phyloP scores from a whole-genome alignment of 2,329 filamentous ascomycete species.

The Parascedosporium putredinis region DNA sequence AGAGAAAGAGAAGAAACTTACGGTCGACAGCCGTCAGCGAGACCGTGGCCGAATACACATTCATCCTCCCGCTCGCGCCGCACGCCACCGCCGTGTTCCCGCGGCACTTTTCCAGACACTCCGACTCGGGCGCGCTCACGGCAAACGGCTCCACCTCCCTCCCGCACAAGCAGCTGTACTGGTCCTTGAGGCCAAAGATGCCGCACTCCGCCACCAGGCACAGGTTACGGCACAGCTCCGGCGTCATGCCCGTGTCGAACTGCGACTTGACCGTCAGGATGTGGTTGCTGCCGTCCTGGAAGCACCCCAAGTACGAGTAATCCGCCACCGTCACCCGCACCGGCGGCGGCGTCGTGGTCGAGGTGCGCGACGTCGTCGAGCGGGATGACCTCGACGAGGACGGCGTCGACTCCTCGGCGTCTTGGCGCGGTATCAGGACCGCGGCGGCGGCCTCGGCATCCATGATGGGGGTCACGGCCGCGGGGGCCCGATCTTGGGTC shows the following conservation, averaged over 20 bases:
- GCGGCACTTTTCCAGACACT: constrained; percentile 6
- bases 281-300: constrained; percentile 9
- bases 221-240: constrained; percentile 9
- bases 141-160: constrained; percentile 9
- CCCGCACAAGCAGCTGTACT: constrained; percentile 24
- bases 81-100: background rate
- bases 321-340: background rate
- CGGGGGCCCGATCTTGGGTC: too few relatives aligned
- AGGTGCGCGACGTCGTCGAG: background rate
- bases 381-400: too few relatives aligned
- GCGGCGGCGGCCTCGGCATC: background rate
- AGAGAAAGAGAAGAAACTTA: background rate
- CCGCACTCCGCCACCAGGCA: constrained; percentile 1
- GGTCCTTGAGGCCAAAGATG: constrained; percentile 26
- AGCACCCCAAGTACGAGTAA: constrained; percentile 9
- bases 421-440: background rate
- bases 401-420: background rate
- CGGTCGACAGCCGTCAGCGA: background rate
- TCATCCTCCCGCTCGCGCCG: constrained; percentile 4
- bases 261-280: constrained; percentile 5
- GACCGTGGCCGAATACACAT: constrained; percentile 9
- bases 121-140: background rate
- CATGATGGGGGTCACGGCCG: background rate
- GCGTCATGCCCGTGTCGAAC: constrained; percentile 10
- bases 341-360: background rate